Evolutionary conservation across 1,139 yeast genomes (phyloP), one percentile per base, ranked within the genome.

Genomic region (Candida glucosophila): DNA sequence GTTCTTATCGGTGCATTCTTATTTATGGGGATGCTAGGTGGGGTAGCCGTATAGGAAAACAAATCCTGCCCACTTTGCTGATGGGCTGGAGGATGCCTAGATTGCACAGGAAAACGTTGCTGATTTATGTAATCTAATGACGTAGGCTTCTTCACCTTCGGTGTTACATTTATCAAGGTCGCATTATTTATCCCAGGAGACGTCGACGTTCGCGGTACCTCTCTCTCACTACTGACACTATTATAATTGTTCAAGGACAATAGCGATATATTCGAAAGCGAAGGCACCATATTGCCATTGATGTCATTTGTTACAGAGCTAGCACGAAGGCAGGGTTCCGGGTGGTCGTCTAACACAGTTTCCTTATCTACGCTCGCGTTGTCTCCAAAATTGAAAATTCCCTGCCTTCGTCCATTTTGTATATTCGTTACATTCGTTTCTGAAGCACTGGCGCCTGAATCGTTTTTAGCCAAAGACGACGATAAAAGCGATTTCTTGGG

Each of bases 251-350:
- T 68, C 28, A 72, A 49, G 1, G 75, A 68, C 9, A 72, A 50
- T 6, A 72, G 48, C 10, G 76, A 69, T 3, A 72, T 72, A 12
- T 67, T 61, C 7, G 76, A 70, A 5, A 74, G 61, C 4, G 75
- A 67, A 5, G 77, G 76, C 12, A 71, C 59, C 20, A 72, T 39
- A 15, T 61, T 42, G 1, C 75, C 76, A 16, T 64, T 69, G 19
- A 55, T 43, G 24, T 67, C 72, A 18, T 57, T 58, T 2, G 75
- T 77, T 7, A 68, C 74, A 0, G 76, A 68, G 4, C 70, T 61
- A 1, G 77, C 77, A 26, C 69, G 47, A 20, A 72, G 48, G 33
- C 58, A 64, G 1, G 77, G 77, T 29, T 73, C 75, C 2, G 71
- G 71, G 31, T 66, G 72, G 19, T 55, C 67, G 27, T 51, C 55